Conservation (phyloP, 192 early-diverging fungal genomes). For the Pilobolus umbonatus region DNA sequence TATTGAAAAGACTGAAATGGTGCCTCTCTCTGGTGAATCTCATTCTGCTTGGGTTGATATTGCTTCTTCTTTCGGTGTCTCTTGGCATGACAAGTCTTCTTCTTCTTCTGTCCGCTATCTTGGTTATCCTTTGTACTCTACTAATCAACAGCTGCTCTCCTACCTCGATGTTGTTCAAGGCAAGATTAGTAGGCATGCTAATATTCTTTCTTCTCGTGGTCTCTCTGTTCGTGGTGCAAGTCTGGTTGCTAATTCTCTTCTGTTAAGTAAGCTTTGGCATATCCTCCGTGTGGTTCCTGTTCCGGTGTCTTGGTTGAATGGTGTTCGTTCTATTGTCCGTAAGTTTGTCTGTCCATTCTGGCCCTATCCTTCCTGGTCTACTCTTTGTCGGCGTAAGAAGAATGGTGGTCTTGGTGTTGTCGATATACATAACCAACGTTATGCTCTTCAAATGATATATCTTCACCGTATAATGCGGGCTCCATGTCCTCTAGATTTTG, state of each 20-base stretch:
- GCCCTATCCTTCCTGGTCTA: not conserved
- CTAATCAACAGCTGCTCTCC: not conserved
- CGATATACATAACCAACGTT: not conserved
- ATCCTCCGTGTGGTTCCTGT: not conserved
- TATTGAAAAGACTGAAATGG: not conserved
- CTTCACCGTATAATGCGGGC: not conserved
- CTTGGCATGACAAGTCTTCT: not conserved
- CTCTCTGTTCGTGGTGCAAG: not conserved
- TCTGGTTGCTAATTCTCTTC: not conserved
- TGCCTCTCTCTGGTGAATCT: not conserved
- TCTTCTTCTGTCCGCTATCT: not conserved
- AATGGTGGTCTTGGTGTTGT: not conserved
- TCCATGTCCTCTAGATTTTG: too few species aligned
- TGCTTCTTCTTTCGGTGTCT: too few species aligned
- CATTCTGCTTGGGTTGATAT: not conserved
- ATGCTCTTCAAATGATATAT: not conserved
- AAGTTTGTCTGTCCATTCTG: not conserved
- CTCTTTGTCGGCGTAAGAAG: not conserved
- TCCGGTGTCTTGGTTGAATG: not conserved
- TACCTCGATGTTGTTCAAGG: not conserved
- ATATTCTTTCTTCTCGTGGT: not conserved
- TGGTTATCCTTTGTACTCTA: not conserved
- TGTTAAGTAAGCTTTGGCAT: slow-evolving; percentile 1
- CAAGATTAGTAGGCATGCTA: not conserved
- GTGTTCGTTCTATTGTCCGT: not conserved